phyloP scores from a whole-genome alignment of 2,329 filamentous ascomycete genomes.

The Fusarium torreyae region DNA sequence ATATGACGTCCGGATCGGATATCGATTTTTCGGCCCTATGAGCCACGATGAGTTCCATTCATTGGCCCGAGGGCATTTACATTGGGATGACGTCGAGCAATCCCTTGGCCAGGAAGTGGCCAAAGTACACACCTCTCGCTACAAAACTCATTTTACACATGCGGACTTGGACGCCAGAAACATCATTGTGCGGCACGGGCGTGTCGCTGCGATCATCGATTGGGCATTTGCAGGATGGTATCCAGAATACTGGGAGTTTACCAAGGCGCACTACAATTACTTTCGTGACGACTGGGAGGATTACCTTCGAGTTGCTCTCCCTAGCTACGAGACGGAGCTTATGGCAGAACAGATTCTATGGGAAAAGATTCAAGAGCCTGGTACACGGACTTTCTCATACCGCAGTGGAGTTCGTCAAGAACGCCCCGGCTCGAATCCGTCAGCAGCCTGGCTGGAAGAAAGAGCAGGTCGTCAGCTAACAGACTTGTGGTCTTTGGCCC shows the following conservation, averaged over 20 bases:
- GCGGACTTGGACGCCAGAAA: constrained; percentile 49
- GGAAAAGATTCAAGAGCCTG: constrained; percentile 43
- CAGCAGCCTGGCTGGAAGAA: constrained; percentile 42
- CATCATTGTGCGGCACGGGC: constrained; percentile 48
- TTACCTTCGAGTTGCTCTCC: constrained; percentile 38
- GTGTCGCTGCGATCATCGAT: constrained; percentile 51
- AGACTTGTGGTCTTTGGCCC: constrained; percentile 45
- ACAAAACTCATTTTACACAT: constrained; percentile 49
- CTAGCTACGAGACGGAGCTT: constrained; percentile 48
- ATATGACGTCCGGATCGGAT: constrained; percentile 49
- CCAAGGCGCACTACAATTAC: constrained; percentile 49
- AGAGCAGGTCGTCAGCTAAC: constrained; percentile 34
- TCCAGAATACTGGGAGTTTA: constrained; percentile 54
- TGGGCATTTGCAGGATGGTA: constrained; percentile 56
- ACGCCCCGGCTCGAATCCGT: constrained; percentile 38
- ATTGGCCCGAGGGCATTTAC: constrained; percentile 38
- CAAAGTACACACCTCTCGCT: constrained; percentile 44
- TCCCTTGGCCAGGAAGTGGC: constrained; percentile 46
- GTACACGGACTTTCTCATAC: constrained; percentile 21
- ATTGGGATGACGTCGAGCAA: constrained; percentile 42
- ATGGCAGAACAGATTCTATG: constrained; percentile 44
- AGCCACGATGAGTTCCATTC: constrained; percentile 49
- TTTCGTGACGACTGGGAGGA: constrained; percentile 41
- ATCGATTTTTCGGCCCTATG: constrained; percentile 48
- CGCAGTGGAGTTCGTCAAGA: constrained; percentile 23